Evolutionary conservation across 805 yeast species (phyloP).

Genomic region (Barnettozyma botsteinii): DNA sequence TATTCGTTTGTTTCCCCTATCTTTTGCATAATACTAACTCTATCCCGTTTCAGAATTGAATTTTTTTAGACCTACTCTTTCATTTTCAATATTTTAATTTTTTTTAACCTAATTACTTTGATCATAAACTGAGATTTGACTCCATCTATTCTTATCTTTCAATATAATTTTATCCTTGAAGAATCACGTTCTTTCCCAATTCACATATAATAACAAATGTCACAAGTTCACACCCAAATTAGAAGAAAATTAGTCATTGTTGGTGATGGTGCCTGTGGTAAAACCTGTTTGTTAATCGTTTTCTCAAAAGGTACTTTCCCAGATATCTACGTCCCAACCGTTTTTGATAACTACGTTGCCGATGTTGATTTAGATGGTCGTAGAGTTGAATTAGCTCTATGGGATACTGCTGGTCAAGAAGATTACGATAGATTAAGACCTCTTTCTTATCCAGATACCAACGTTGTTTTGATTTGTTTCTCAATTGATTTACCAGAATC

Average conservation of each 20-base stretch:
- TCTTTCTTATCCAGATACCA: slow-evolving; percentile 85
- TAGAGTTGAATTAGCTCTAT: slow-evolving; percentile 85
- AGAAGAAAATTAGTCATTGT: slow-evolving; percentile 87
- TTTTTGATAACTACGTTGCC: slow-evolving; percentile 95
- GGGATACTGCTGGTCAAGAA: slow-evolving; percentile 99
- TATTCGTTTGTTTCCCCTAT: no score
- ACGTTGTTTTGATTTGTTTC: slow-evolving; percentile 87
- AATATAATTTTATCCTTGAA: neutral
- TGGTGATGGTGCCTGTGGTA: slow-evolving; percentile 98
- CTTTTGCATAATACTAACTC: neutral
- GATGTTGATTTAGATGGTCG: slow-evolving; percentile 91
- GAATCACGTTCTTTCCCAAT: neutral
- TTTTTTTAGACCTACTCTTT: slow-evolving; percentile 2
- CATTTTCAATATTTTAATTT: neutral
- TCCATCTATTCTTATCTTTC: neutral
- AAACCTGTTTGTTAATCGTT: slow-evolving; percentile 83
- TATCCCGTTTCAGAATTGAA: slow-evolving; percentile 4
- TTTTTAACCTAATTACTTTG: neutral
- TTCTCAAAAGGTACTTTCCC: slow-evolving; percentile 89
- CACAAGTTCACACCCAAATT: slow-evolving; percentile 27
- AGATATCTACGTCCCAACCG: slow-evolving; percentile 92
- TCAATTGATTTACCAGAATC: slow-evolving; percentile 89
- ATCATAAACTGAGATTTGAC: no score
- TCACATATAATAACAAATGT: slow-evolving; percentile 16
- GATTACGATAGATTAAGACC: slow-evolving; percentile 94